A percentile compares a stretch with the other conserved stretches of the same genome.
Evolutionary conservation across 163 green algal species (phyloP).

Genomic region (Chlamydomonas reinhardtii): DNA sequence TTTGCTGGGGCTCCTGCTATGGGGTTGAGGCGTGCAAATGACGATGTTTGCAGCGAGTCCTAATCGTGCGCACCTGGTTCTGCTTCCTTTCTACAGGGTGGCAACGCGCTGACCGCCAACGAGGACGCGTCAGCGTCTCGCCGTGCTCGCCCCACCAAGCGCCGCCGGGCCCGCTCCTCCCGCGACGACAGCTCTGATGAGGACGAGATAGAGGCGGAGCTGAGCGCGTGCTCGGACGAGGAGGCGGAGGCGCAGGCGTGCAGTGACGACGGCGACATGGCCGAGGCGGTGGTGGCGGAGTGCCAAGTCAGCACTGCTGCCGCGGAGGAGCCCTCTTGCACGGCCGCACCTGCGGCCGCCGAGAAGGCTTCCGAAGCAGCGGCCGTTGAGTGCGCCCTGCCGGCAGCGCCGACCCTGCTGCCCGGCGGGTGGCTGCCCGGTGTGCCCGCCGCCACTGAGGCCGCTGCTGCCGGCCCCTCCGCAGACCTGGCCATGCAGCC

Average conservation of each 20-base stretch:
- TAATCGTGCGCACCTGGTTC: neutral
- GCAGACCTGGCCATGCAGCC: neutral
- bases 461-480: neutral
- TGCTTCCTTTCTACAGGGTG: neutral
- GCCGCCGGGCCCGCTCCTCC: neutral
- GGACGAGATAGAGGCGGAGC: conserved; percentile 8
- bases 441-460: too few species aligned
- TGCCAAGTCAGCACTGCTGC: too few species aligned
- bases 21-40: neutral
- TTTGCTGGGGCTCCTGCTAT: too few species aligned
- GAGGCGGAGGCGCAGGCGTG: neutral
- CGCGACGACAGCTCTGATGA: conserved; percentile 29
- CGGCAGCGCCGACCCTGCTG: neutral
- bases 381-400: neutral
- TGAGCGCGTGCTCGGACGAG: neutral
- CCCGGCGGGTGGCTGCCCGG: too few species aligned
- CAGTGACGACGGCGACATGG: neutral
- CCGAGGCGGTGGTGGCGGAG: neutral
- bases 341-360: too few species aligned
- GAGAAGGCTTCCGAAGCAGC: neutral
- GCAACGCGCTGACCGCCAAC: conserved; percentile 10
- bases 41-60: too few species aligned
- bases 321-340: neutral
- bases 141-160: conserved; percentile 1
- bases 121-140: neutral